Percentiles rank a stretch among this genome's conserved stretches.
phyloP scores from a whole-genome alignment of 345 rosid species.

The Acer saccharum region DNA sequence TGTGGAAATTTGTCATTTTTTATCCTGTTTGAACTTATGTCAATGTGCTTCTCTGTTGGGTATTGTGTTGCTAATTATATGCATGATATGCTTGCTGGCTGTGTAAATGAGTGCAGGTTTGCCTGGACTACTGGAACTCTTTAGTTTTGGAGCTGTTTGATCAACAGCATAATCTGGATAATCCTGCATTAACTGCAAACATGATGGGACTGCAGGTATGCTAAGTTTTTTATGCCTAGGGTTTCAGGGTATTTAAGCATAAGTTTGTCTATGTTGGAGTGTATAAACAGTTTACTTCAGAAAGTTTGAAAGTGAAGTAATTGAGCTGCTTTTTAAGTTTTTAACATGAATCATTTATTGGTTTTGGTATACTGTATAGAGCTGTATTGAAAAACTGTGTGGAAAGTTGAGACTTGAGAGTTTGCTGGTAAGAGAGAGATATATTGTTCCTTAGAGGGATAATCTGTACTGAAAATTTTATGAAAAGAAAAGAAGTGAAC shows the following conservation, averaged over 20 bases:
- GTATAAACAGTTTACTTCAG: background rate
- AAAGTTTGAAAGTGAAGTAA: background rate
- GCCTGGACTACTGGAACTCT: slow-evolving; percentile 98
- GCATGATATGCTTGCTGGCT: background rate
- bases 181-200: slow-evolving; percentile 69
- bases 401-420: background rate
- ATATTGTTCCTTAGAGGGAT: background rate
- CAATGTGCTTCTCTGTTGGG: background rate
- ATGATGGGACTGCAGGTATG: slow-evolving; percentile 87
- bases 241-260: background rate
- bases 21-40: background rate
- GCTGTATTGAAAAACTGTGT: background rate
- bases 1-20: slow-evolving; percentile 20
- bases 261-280: background rate
- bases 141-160: slow-evolving; percentile 92
- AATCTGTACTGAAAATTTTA: background rate
- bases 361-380: background rate
- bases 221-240: background rate
- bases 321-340: background rate
- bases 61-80: background rate
- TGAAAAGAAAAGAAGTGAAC: too few relatives aligned
- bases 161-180: slow-evolving; percentile 78
- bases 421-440: background rate
- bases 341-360: background rate
- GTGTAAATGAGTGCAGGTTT: slow-evolving; percentile 60